phyloP scores from a whole-genome alignment of 768 basidiomycete species.

The Pleurotus ostreatus region DNA sequence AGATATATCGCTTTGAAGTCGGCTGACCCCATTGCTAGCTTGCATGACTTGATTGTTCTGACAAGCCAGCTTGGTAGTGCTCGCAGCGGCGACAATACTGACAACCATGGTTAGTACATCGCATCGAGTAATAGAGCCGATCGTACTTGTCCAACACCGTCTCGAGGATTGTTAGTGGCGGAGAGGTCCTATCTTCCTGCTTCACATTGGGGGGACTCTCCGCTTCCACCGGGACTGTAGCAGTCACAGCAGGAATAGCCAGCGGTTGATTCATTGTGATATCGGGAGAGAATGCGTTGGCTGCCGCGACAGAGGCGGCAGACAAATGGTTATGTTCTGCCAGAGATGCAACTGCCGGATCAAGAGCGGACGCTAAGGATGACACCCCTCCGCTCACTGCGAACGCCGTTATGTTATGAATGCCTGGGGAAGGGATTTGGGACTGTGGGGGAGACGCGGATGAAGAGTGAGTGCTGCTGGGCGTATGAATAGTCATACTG shows the following conservation, averaged over 20 bases:
- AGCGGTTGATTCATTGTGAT: constrained; percentile 9
- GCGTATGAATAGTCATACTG: constrained; percentile 32
- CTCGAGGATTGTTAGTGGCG: background rate
- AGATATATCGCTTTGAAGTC: constrained; percentile 9
- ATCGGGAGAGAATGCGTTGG: constrained; percentile 25
- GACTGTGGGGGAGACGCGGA: constrained; percentile 31
- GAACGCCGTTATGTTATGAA: constrained; percentile 36
- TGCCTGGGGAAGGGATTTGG: constrained; percentile 31
- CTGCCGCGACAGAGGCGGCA: constrained; percentile 16
- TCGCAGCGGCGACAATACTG: constrained; percentile 7
- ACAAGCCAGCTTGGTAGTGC: constrained; percentile 1
- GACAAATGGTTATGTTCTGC: constrained; percentile 27
- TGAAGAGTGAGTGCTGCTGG: constrained; percentile 29
- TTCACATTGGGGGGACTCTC: constrained; percentile 11
- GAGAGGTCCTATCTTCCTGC: constrained; percentile 5
- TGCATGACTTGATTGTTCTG: constrained; percentile 8
- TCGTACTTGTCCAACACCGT: constrained; percentile 7
- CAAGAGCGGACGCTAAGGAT: constrained; percentile 42
- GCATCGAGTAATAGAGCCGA: background rate
- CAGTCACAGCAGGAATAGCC: constrained; percentile 11
- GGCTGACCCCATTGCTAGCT: constrained; percentile 4
- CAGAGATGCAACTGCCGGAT: constrained; percentile 26
- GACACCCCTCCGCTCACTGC: constrained; percentile 30
- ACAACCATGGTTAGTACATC: background rate
- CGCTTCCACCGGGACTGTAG: constrained; percentile 22